Percentiles rank a stretch among this genome's conserved stretches.
Evolutionary conservation across 2,329 filamentous ascomycete species (phyloP).

Genomic region (Colletotrichum incanum): DNA sequence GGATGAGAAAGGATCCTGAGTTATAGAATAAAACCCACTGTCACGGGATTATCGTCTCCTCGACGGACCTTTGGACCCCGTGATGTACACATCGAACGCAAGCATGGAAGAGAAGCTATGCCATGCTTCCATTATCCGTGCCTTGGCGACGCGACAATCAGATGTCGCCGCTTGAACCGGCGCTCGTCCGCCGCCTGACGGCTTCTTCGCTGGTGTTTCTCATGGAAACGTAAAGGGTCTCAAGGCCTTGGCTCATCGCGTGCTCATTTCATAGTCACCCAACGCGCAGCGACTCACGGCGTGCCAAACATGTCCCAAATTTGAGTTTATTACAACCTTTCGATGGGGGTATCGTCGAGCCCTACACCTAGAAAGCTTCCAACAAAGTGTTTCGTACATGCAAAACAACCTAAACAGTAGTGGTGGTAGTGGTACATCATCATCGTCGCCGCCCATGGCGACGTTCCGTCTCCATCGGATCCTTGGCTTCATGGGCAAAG

Average conservation of each 20-base stretch:
- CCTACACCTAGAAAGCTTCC: not conserved
- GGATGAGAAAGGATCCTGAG: not conserved
- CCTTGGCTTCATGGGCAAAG: not conserved
- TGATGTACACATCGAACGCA: not conserved
- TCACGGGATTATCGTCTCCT: not conserved
- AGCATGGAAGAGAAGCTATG: not conserved
- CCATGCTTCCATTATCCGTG: not conserved
- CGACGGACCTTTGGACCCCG: not conserved
- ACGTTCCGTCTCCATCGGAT: not conserved
- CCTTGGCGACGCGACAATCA: not conserved
- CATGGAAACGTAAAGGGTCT: not conserved
- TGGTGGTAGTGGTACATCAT: slow-evolving; percentile 29
- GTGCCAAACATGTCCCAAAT: not conserved
- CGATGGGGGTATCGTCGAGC: slow-evolving; percentile 26
- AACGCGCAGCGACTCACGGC: not conserved
- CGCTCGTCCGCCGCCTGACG: not conserved
- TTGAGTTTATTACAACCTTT: slow-evolving; percentile 11
- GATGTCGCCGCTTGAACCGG: not conserved
- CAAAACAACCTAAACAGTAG: not conserved
- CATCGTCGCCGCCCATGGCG: slow-evolving; percentile 2
- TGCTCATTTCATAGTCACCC: not conserved
- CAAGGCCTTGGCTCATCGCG: not conserved
- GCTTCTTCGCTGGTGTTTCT: not conserved
- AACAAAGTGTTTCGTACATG: slow-evolving; percentile 22
- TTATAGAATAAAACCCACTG: not conserved